These are phyloP conservation scores for Parathielavia appendiculata DNA, from an alignment of 495 filamentous ascomycete genomes.

Conservation along the genomic window DNA sequence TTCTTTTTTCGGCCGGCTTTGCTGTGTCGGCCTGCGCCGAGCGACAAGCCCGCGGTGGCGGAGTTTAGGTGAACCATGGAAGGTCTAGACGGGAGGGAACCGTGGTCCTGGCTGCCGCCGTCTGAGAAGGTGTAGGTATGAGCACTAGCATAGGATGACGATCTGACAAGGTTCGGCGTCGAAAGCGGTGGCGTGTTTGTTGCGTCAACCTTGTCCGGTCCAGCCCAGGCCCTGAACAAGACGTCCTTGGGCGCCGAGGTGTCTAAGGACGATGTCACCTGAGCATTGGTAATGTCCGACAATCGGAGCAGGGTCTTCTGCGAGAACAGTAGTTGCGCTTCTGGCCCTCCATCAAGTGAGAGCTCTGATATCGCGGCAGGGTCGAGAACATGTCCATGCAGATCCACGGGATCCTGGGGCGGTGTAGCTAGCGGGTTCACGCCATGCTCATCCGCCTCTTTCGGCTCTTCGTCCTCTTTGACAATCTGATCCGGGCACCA, in stretches of 20 bases:
- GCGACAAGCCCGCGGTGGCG: slow-evolving; percentile 54
- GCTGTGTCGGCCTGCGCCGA: slow-evolving; percentile 59
- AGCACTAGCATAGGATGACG: slow-evolving; percentile 55
- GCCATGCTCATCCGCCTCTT: slow-evolving; percentile 46
- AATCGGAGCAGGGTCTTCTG: slow-evolving; percentile 82
- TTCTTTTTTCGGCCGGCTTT: slow-evolving; percentile 77
- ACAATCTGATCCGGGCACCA: slow-evolving; percentile 84
- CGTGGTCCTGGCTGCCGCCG: slow-evolving; percentile 46
- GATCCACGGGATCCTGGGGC: slow-evolving; percentile 71
- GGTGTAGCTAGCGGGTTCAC: slow-evolving; percentile 78
- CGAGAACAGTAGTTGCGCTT: slow-evolving; percentile 79
- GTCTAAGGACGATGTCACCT: slow-evolving; percentile 80
- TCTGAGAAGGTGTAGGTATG: slow-evolving; percentile 62
- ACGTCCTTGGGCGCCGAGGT: slow-evolving; percentile 78
- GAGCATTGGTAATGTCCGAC: slow-evolving; percentile 69
- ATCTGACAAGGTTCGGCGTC: slow-evolving; percentile 51
- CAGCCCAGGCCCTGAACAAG: slow-evolving; percentile 87
- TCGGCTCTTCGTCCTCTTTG: slow-evolving; percentile 46
- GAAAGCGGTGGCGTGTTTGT: slow-evolving; percentile 51
- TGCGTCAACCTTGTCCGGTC: slow-evolving; percentile 63
- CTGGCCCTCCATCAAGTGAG: slow-evolving; percentile 67
- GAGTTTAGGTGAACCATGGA: slow-evolving; percentile 46
- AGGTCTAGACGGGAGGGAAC: slow-evolving; percentile 42
- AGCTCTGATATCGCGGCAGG: slow-evolving; percentile 66
- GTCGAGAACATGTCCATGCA: slow-evolving; percentile 69